Percentiles rank a stretch among this genome's conserved stretches.
phyloP scores from a whole-genome alignment of 805 yeast genomes.

The Yueomyces sp. region DNA sequence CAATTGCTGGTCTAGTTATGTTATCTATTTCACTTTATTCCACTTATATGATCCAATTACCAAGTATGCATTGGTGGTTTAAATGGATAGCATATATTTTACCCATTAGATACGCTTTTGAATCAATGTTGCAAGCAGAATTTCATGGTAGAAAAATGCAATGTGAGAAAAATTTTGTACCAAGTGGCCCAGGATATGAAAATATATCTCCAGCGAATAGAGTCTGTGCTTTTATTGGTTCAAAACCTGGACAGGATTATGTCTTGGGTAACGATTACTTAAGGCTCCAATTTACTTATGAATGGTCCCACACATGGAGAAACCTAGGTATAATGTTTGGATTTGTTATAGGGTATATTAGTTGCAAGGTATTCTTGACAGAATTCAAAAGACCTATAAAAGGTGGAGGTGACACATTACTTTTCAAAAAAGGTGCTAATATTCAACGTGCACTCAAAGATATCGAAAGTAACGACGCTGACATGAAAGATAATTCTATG shows the following conservation, averaged over 20 bases:
- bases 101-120: constrained; percentile 44
- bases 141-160: constrained; percentile 17
- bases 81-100: constrained; percentile 44
- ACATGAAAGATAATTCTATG: constrained; percentile 1
- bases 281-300: constrained; percentile 34
- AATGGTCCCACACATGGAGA: constrained; percentile 60
- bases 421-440: constrained; percentile 40
- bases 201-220: constrained; percentile 23
- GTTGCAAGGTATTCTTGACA: constrained; percentile 12
- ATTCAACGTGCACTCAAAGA: constrained; percentile 3
- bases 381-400: constrained; percentile 14
- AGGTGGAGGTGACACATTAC: constrained; percentile 27
- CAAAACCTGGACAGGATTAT: constrained; percentile 35
- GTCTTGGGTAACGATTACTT: constrained; percentile 55
- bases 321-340: constrained; percentile 58
- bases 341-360: constrained; percentile 19
- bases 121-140: constrained; percentile 30
- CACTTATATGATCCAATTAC: constrained; percentile 47
- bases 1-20: constrained; percentile 40
- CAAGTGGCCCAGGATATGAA: constrained; percentile 42
- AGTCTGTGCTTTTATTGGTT: constrained; percentile 52
- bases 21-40: constrained; percentile 41
- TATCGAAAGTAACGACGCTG: constrained; percentile 9
- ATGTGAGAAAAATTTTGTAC: constrained; percentile 30
- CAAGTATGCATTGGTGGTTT: constrained; percentile 53